Evolutionary conservation across 345 rosid genomes (phyloP).

Genomic region (Clausena lansium): DNA sequence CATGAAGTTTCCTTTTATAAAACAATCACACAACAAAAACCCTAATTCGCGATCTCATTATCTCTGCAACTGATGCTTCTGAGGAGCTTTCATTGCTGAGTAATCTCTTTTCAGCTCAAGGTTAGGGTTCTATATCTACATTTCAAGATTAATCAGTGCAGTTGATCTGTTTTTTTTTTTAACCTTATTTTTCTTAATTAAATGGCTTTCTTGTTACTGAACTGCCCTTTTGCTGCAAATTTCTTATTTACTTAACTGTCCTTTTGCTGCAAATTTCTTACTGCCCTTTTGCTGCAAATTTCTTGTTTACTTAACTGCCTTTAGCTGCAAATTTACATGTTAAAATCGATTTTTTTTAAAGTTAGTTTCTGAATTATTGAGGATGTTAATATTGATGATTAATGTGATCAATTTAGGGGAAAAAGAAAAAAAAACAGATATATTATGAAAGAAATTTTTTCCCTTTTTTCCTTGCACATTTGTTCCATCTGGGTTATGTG

Average conservation of each 20-base stretch:
- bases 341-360: background rate
- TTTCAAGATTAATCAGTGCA: background rate
- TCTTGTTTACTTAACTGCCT: background rate
- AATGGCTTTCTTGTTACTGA: background rate
- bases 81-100: background rate
- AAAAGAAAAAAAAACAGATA: accelerated
- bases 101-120: background rate
- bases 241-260: too few species aligned
- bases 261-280: too few species aligned
- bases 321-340: background rate
- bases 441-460: too few species aligned
- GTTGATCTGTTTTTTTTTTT: background rate
- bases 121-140: background rate
- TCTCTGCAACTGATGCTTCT: background rate
- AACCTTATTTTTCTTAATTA: background rate
- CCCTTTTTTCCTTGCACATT: background rate
- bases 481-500: background rate
- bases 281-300: background rate
- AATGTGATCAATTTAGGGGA: background rate
- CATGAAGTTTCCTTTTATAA: too few species aligned
- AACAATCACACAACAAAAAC: background rate
- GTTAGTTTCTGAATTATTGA: background rate
- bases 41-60: background rate
- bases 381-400: background rate
- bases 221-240: background rate